A percentile compares a stretch with the other conserved stretches of the same genome.
Evolutionary conservation across 108 stramenopile genomes (phyloP).

Genomic region (Aureococcus anophagefferens): DNA sequence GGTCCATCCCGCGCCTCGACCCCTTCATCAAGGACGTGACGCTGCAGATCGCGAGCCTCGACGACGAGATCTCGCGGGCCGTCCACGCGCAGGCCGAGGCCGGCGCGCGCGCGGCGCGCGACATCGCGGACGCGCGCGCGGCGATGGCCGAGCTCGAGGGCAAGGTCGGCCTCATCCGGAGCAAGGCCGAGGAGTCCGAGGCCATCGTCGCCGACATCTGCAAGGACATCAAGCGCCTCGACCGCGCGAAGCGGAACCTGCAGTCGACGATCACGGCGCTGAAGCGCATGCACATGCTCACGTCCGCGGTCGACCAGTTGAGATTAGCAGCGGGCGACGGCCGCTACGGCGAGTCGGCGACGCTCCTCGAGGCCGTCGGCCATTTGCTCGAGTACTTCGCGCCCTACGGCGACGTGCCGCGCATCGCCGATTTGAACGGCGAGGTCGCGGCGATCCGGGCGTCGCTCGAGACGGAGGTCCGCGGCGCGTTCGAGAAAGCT

Average conservation of each 20-base stretch:
- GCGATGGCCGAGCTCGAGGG: not conserved
- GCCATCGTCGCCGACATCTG: not conserved
- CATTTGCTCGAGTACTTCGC: slow-evolving; percentile 67
- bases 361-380: slow-evolving; percentile 80
- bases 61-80: not conserved
- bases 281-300: slow-evolving; percentile 93
- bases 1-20: not conserved
- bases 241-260: slow-evolving; percentile 90
- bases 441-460: slow-evolving; percentile 24
- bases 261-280: slow-evolving; percentile 88
- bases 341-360: slow-evolving; percentile 72
- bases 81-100: slow-evolving; percentile 1
- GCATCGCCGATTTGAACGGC: slow-evolving; percentile 31
- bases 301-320: slow-evolving; percentile 85
- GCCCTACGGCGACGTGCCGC: slow-evolving; percentile 32
- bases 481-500: slow-evolving; percentile 31
- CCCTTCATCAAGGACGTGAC: not conserved
- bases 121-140: not conserved
- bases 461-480: slow-evolving; percentile 29
- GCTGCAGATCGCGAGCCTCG: not conserved
- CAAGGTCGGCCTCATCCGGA: not conserved
- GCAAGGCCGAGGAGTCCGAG: not conserved
- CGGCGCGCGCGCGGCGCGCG: not conserved
- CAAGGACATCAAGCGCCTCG: slow-evolving; percentile 89
- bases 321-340: slow-evolving; percentile 56